Base-by-base conservation (phyloP, 2,329 filamentous ascomycete genomes). In the Zarea fungicola region DNA sequence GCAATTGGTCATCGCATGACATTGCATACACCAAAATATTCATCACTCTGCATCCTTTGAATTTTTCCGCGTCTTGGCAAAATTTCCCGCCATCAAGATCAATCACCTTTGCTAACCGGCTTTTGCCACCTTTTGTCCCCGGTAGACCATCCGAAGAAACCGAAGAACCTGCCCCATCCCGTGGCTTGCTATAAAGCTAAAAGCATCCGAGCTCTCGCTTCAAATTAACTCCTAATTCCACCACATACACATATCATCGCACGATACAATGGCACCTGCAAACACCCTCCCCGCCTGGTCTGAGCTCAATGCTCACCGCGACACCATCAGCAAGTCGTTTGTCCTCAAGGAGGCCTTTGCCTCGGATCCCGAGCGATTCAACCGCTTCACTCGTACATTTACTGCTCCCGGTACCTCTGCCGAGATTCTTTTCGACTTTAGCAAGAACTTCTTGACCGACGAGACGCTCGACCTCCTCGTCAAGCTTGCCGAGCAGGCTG, bases 351-450 rank as follows among this genome's bases (percentile, higher is more conserved):
- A 95, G 57, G 88, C 89, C 66, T 99, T 97, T 71, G 79, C 88
- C 62, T 83, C 89, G 60, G 91, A 99, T 67, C 83, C 90, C 42
- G 68, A 87, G 65, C 89, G 93, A 55, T 97, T 96, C 76, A 72
- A 85, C 63, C 95, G 93, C 73, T 91, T 96, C 76, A 87, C 84
- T 66, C 87, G 84, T 67, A 89, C 81, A 63, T 96, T 97, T 71
- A 75, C 80, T 60, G 90, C 95, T 71, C 76, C 83, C 25, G 91
- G 80, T 46, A 84, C 87, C 58, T 88, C 95, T 63, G 84, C 83
- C 59, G 89, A 96, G 57, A 93, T 95, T 62, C 81, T 99, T 55
- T 99, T 97, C 71, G 93, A 99, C 72, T 99, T 96, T 75, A 93
- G 87, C 76, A 99, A 99, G 83, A 99, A 99, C 81, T 91, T 99